Evolutionary conservation across 495 filamentous ascomycete genomes (phyloP).

Genomic region (Aspergillus taichungensis): DNA sequence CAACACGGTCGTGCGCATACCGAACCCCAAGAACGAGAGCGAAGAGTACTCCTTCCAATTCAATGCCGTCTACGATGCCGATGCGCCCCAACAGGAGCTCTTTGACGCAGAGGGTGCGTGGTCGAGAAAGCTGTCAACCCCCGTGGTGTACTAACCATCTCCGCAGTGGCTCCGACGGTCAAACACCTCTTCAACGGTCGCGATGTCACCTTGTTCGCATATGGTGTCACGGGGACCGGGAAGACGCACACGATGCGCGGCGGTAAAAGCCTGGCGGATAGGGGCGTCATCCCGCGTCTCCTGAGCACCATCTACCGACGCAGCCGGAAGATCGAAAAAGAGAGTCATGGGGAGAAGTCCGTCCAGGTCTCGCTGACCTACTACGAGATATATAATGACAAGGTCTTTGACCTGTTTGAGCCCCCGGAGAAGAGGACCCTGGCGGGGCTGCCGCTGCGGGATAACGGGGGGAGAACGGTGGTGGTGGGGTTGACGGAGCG

Average conservation of each 20-base stretch:
- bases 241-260: slow-evolving; percentile 99
- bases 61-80: slow-evolving; percentile 80
- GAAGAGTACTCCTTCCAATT: slow-evolving; percentile 94
- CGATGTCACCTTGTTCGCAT: slow-evolving; percentile 92
- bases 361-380: slow-evolving; percentile 82
- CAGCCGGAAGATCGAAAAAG: slow-evolving; percentile 80
- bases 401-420: slow-evolving; percentile 89
- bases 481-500: slow-evolving; percentile 88
- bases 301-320: slow-evolving; percentile 80
- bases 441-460: slow-evolving; percentile 78
- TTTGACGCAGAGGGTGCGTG: slow-evolving; percentile 79
- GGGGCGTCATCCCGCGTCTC: slow-evolving; percentile 84
- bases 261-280: slow-evolving; percentile 76
- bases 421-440: slow-evolving; percentile 81
- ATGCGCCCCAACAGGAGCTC: slow-evolving; percentile 71
- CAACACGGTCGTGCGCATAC: slow-evolving; percentile 72
- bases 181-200: slow-evolving; percentile 91
- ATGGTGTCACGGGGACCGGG: slow-evolving; percentile 90
- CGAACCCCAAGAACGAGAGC: slow-evolving; percentile 83
- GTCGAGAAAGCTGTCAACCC: not conserved
- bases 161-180: slow-evolving; percentile 59
- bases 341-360: slow-evolving; percentile 61
- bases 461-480: slow-evolving; percentile 80
- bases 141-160: slow-evolving; percentile 15
- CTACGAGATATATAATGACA: slow-evolving; percentile 98